A percentile compares a stretch with the other conserved stretches of the same genome.
Conservation (phyloP, 345 rosid genomes). For the Kandelia obovata region DNA sequence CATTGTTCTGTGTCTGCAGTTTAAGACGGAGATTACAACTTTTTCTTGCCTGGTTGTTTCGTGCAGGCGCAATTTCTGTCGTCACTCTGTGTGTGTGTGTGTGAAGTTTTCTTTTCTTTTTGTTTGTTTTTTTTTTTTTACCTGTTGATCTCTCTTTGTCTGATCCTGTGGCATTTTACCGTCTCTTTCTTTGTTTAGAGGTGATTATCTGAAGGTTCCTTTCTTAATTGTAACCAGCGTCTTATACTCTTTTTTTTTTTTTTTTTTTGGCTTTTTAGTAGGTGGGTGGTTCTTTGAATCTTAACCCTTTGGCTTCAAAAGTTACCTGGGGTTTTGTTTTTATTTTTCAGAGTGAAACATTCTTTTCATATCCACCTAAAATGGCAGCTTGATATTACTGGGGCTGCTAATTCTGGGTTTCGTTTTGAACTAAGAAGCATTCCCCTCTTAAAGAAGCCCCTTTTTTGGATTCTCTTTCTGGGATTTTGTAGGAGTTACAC, state of each 20-base stretch:
- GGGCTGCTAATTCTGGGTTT: conserved; percentile 17
- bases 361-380: not conserved
- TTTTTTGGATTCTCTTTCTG: not conserved
- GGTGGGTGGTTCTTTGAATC: not conserved
- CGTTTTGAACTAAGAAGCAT: not conserved
- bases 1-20: not conserved
- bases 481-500: not conserved
- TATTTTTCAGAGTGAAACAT: not conserved
- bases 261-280: not conserved
- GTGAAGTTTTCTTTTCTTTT: too few relatives aligned
- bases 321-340: conserved; percentile 17
- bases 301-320: conserved; percentile 6
- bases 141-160: not conserved
- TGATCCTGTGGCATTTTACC: not conserved
- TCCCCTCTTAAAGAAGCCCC: not conserved
- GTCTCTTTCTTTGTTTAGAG: not conserved
- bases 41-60: not conserved
- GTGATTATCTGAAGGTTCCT: not conserved
- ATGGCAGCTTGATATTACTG: not conserved
- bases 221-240: not conserved
- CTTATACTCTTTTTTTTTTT: not conserved
- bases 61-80: too few relatives aligned
- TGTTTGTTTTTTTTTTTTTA: too few relatives aligned
- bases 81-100: too few relatives aligned
- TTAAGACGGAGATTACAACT: conserved; percentile 5